phyloP scores from a whole-genome alignment of 441 rosid species.

The Syzygium malaccense region DNA sequence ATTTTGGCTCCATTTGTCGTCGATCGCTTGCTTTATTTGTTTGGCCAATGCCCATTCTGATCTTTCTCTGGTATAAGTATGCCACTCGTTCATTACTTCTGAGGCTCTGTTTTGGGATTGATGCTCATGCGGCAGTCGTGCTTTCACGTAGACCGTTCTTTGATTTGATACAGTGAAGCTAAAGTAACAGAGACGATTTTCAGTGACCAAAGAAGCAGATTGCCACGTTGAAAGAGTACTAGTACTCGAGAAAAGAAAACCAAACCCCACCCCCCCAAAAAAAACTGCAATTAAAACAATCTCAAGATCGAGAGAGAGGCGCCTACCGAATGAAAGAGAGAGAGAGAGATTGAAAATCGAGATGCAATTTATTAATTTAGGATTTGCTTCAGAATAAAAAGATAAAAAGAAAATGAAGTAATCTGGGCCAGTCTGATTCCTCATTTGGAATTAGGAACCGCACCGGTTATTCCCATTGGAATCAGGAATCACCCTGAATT shows the following conservation, averaged over 20 bases:
- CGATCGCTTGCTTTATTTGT: neutral
- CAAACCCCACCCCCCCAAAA: neutral
- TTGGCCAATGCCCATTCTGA: neutral
- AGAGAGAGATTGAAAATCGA: neutral
- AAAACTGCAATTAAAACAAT: neutral
- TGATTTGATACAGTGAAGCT: neutral
- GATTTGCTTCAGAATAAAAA: neutral
- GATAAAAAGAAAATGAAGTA: neutral
- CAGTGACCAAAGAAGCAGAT: fast-evolving
- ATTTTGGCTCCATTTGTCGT: neutral
- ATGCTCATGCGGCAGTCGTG: neutral
- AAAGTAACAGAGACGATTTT: neutral
- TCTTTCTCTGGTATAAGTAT: neutral
- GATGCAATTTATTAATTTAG: neutral
- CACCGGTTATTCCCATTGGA: too few species aligned
- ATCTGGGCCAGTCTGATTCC: too few species aligned
- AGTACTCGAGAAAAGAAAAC: neutral
- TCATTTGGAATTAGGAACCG: too few species aligned
- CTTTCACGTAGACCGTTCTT: neutral
- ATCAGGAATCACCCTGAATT: too few species aligned
- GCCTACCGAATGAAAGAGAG: neutral
- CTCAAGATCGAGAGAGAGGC: neutral
- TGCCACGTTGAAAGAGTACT: neutral
- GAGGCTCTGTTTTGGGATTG: neutral
- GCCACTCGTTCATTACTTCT: neutral